Evolutionary conservation across 768 basidiomycete species (phyloP).

Genomic region (Rhodotorula diobovata): DNA sequence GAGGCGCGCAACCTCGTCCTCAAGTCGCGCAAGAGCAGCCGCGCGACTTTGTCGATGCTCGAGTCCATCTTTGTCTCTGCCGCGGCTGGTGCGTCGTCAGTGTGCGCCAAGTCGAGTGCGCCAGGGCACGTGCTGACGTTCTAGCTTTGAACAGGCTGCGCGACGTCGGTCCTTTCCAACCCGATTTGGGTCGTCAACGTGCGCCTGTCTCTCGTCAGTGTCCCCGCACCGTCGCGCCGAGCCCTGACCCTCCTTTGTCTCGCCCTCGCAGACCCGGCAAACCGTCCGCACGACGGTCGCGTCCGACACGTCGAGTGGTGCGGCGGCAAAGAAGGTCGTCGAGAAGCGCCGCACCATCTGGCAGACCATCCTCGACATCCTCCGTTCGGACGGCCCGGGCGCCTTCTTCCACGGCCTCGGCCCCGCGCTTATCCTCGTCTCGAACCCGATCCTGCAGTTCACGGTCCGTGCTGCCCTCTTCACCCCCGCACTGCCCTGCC

Average conservation of each 20-base stretch:
- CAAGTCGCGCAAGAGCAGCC: conserved; percentile 32
- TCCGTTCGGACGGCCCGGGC: conserved; percentile 67
- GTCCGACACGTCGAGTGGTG: background rate
- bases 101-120: too few species aligned
- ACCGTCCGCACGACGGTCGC: conserved; percentile 42
- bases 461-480: conserved; percentile 4
- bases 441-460: conserved; percentile 81
- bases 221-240: conserved; percentile 16
- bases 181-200: conserved; percentile 95
- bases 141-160: conserved; percentile 58
- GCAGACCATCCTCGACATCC: conserved; percentile 64
- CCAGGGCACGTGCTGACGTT: too few species aligned
- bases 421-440: conserved; percentile 84
- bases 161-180: conserved; percentile 82
- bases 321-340: conserved; percentile 38
- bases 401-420: conserved; percentile 91
- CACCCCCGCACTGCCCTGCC: background rate
- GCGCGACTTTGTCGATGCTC: conserved; percentile 62
- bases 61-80: conserved; percentile 86
- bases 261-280: conserved; percentile 24
- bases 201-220: conserved; percentile 4
- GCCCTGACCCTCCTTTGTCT: background rate
- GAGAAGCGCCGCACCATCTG: conserved; percentile 60
- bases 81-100: conserved; percentile 71
- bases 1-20: conserved; percentile 48